Evolutionary conservation across 192 early-diverging fungal genomes (phyloP), one percentile per base, ranked within the genome.

Genomic region (Podila horticola): DNA sequence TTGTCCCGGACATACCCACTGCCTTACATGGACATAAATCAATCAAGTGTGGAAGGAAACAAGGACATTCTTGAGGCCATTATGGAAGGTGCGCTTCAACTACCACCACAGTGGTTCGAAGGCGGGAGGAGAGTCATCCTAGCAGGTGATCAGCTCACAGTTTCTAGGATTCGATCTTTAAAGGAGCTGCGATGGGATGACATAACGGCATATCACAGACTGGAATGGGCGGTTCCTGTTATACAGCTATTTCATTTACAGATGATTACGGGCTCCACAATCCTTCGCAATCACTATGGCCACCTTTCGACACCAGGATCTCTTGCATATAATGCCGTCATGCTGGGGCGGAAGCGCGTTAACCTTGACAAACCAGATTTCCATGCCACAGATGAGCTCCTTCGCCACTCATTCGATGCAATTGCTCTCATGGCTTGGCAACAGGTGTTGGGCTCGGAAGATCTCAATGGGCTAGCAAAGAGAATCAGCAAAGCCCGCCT

Each of bases 231-330:
- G 1, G 24, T 59, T 51, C 67, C 67, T 9, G 58, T 69, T 9
- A 69, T 60, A 5, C 67, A 69, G 24, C 58, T 69, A 6, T 69
- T 69, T 45, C 67, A 69, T 34, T 31, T 60, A 11, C 57, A 69
- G 38, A 69, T 69, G 67, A 8, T 69, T 9, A 41, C 41, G 2
- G 67, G 17, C 9, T 22, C 22, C 9, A 22, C 22, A 22, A 58
- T 58, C 28, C 58, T 58, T 12, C 17, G 58, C 17, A 58, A 12
- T n/a, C 58, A 58, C 22, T 26, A 58, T 26, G 58, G 58, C n/a
- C n/a, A 24, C 13, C 17, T 20, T 9, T 5, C 17, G 9, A 19
- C 30, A 45, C 67, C 67, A 9, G 67, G 67, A 17, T 69, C 67
- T 30, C 19, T 69, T 20, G 67, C 33, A 1, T 38, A 19, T 30